Conservation (phyloP, 2,329 filamentous ascomycete species). For the Trichoderma asperellum region DNA sequence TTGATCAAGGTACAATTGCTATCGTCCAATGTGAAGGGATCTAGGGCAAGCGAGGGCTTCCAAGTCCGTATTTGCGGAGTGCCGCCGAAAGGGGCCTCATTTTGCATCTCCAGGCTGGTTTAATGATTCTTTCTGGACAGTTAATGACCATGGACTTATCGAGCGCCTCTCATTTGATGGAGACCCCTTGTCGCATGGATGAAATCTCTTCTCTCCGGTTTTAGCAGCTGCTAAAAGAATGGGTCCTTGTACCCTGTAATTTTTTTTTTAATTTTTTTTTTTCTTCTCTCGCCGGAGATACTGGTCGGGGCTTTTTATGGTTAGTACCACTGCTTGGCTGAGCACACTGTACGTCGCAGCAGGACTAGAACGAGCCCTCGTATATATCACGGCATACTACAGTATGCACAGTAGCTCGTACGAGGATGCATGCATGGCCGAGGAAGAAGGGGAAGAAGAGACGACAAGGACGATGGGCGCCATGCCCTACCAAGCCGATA, state of each 20-base stretch:
- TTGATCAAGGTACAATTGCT: not conserved
- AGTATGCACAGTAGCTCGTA: not conserved
- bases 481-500: not conserved
- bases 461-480: not conserved
- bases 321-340: not conserved
- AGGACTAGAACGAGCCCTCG: conserved; percentile 2
- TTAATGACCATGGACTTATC: conserved; percentile 14
- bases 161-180: conserved; percentile 24
- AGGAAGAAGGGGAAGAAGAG: not conserved
- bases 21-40: not conserved
- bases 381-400: conserved; percentile 15
- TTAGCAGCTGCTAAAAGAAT: conserved; percentile 27
- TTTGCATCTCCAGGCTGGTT: not conserved
- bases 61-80: not conserved
- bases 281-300: conserved; percentile 23
- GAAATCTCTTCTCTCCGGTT: conserved; percentile 22
- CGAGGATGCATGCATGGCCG: not conserved
- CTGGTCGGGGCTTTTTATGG: conserved; percentile 6
- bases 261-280: not conserved
- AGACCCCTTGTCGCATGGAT: conserved; percentile 24
- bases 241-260: conserved; percentile 19
- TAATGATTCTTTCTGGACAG: not conserved
- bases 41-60: not conserved
- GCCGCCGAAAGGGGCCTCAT: not conserved
- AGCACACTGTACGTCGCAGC: not conserved